Conservation (phyloP, 805 yeast genomes). For the Yarrowia keelungensis region DNA sequence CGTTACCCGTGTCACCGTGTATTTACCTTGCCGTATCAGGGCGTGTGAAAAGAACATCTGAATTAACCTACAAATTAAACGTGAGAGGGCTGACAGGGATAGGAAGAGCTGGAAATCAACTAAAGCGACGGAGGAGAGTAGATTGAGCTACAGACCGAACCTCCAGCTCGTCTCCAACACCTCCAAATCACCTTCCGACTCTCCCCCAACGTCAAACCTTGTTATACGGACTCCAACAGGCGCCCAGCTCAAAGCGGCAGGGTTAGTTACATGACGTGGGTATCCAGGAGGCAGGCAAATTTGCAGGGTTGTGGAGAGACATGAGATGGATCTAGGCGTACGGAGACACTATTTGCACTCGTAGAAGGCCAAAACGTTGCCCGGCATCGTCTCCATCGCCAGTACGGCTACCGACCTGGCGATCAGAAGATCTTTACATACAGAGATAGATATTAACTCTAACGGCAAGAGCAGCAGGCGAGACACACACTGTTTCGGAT, state of each 20-base stretch:
- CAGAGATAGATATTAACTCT: slow-evolving; percentile 1
- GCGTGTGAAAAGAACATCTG: neutral
- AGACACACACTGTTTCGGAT: neutral
- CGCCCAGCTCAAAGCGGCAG: neutral
- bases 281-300: too few relatives aligned
- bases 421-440: slow-evolving; percentile 15
- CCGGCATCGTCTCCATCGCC: too few relatives aligned
- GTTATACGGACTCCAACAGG: neutral
- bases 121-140: too few relatives aligned
- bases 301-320: too few relatives aligned
- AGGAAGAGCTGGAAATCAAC: too few relatives aligned
- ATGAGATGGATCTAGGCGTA: too few relatives aligned
- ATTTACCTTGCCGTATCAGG: neutral
- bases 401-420: neutral
- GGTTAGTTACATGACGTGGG: slow-evolving; percentile 4
- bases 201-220: neutral
- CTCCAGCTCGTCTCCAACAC: neutral
- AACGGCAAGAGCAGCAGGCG: slow-evolving; percentile 4
- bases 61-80: slow-evolving; percentile 7
- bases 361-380: too few relatives aligned
- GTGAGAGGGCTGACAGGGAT: neutral
- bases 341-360: too few relatives aligned
- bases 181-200: neutral
- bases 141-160: too few relatives aligned
- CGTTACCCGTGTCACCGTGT: too few relatives aligned